These are phyloP conservation scores for Camellia oleifera DNA, from an alignment of 179 eudicot species.

Conservation along the genomic window DNA sequence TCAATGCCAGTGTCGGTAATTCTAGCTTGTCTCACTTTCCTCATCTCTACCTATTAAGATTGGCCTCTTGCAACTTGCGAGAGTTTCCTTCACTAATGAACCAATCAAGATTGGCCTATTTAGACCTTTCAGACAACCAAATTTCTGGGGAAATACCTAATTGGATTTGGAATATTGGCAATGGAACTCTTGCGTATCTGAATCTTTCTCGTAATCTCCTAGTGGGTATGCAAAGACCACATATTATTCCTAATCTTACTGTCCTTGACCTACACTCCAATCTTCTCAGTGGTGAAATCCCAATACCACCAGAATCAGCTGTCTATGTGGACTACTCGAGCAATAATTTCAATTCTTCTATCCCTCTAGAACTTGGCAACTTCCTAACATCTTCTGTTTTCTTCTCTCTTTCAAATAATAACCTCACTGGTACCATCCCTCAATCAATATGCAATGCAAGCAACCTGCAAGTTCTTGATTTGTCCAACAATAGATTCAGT, in stretches of 20 bases:
- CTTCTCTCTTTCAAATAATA: conserved; percentile 41
- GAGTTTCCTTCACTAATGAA: conserved; percentile 33
- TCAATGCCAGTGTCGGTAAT: conserved; percentile 14
- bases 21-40: conserved; percentile 22
- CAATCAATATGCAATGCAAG: conserved; percentile 39
- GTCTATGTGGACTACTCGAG: conserved; percentile 40
- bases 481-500: conserved; percentile 38
- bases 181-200: conserved; percentile 19
- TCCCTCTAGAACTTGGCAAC: conserved; percentile 12
- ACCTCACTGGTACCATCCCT: conserved; percentile 41
- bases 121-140: conserved; percentile 51
- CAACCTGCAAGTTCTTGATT: conserved; percentile 38
- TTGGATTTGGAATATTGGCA: conserved; percentile 49
- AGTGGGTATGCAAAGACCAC: conserved; percentile 23
- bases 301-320: conserved; percentile 13
- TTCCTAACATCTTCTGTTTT: neutral
- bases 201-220: conserved; percentile 46
- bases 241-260: neutral
- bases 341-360: conserved; percentile 37
- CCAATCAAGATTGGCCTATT: conserved; percentile 25
- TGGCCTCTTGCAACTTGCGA: conserved; percentile 37
- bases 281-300: conserved; percentile 37
- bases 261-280: conserved; percentile 47
- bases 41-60: conserved; percentile 22
- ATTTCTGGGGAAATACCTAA: conserved; percentile 41